A percentile compares a stretch with the other conserved stretches of the same genome.
phyloP scores from a whole-genome alignment of 495 filamentous ascomycete species.

The Haplographium delicatum region DNA sequence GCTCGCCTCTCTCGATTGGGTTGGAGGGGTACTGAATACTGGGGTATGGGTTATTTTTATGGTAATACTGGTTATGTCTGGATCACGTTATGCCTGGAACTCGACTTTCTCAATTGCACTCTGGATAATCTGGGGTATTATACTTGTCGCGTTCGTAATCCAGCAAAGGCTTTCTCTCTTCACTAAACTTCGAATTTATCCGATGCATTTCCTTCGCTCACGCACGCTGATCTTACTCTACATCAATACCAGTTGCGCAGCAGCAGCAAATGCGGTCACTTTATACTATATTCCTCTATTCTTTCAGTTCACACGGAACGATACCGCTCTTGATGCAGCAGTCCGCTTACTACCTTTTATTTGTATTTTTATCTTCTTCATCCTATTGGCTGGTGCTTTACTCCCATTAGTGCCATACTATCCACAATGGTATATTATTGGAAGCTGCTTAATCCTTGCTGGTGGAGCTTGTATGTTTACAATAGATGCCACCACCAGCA shows the following conservation, averaged over 20 bases:
- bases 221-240: slow-evolving; percentile 35
- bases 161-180: slow-evolving; percentile 44
- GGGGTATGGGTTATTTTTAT: slow-evolving; percentile 29
- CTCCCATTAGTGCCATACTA: slow-evolving; percentile 47
- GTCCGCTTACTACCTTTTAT: slow-evolving; percentile 50
- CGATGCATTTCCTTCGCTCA: slow-evolving; percentile 35
- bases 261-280: slow-evolving; percentile 28
- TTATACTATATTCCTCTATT: slow-evolving; percentile 48
- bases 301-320: slow-evolving; percentile 40
- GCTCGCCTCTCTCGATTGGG: slow-evolving; percentile 8
- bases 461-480: slow-evolving; percentile 44
- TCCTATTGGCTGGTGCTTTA: slow-evolving; percentile 40
- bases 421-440: slow-evolving; percentile 46
- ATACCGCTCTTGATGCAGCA: slow-evolving; percentile 32
- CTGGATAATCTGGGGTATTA: slow-evolving; percentile 38
- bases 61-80: slow-evolving; percentile 46
- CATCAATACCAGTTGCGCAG: slow-evolving; percentile 29
- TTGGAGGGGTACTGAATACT: slow-evolving; percentile 31
- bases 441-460: slow-evolving; percentile 40
- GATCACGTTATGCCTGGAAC: slow-evolving; percentile 39
- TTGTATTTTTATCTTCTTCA: slow-evolving; percentile 33
- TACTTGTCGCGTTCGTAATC: slow-evolving; percentile 38
- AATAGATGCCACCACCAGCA: slow-evolving; percentile 27
- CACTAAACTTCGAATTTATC: slow-evolving; percentile 43
- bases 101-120: slow-evolving; percentile 41